Evolutionary conservation across 805 yeast species (phyloP).

Genomic region (Hagleromyces aurorensis): DNA sequence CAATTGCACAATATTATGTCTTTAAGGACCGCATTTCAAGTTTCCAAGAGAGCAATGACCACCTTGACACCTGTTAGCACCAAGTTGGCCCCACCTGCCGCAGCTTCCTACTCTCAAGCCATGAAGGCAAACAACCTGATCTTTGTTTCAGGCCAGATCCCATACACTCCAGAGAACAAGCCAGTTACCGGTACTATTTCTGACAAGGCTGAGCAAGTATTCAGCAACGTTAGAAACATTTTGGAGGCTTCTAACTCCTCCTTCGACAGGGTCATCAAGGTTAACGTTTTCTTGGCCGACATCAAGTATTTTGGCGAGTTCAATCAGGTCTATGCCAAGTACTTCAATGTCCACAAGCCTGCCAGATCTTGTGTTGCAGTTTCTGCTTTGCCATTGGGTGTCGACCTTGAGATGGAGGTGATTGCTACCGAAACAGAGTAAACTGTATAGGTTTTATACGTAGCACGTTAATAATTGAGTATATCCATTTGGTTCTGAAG

Average conservation of each 20-base stretch:
- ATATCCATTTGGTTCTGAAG: no score
- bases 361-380: slow-evolving; percentile 99
- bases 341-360: slow-evolving; percentile 74
- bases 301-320: slow-evolving; percentile 79
- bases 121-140: slow-evolving; percentile 81
- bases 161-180: slow-evolving; percentile 75
- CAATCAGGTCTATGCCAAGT: slow-evolving; percentile 74
- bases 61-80: slow-evolving; percentile 47
- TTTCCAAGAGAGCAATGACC: slow-evolving; percentile 21
- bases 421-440: slow-evolving; percentile 64
- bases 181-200: slow-evolving; percentile 69
- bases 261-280: slow-evolving; percentile 77
- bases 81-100: slow-evolving; percentile 87
- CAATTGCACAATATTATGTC: slow-evolving; percentile 13
- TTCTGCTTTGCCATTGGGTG: slow-evolving; percentile 80
- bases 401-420: slow-evolving; percentile 81
- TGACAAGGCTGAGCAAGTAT: slow-evolving; percentile 69
- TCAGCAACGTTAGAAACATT: slow-evolving; percentile 60
- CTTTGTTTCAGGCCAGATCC: slow-evolving; percentile 93
- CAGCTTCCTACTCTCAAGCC: slow-evolving; percentile 95
- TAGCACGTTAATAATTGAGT: no score
- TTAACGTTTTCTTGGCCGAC: slow-evolving; percentile 82
- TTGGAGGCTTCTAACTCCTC: slow-evolving; percentile 81
- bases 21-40: slow-evolving; percentile 15
- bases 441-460: no score